Base-by-base conservation (phyloP, 805 yeast species). In the Metschnikowia amazonensis region DNA sequence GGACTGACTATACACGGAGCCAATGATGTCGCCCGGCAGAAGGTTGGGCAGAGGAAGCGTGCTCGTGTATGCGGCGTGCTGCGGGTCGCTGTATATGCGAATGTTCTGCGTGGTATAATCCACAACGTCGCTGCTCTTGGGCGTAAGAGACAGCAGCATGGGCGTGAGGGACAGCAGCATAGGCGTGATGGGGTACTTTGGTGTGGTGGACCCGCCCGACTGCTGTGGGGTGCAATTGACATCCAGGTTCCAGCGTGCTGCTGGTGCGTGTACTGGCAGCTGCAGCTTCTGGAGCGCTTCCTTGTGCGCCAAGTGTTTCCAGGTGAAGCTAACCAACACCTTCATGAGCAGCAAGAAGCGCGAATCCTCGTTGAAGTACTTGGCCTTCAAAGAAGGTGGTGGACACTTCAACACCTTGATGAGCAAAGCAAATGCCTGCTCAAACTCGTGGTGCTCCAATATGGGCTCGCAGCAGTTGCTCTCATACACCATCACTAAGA, bases 371-470 rank as follows among this genome's bases (percentile, higher is more conserved):
- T 63, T 61, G 55, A 70, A 72, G 57, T 73, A 76, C 58, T 73
- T 76, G 42, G 66, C 56, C 56, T 71, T 72, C 49, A 75, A 60
- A 14, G 76, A 67, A 30, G 73, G 70, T 28, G 80, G 80, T 6
- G 75, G 75, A 48, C 70, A 65, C 46, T 70, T 69, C 49, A 71
- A 57, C 24, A 71, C 67, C 54, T 70, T 71, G 34, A 58, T 47
- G 51, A 65, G 61, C 38, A 64, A 61, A 14, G 45, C 33, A 16
- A 54, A 50, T 13, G 51, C 53, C 46, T 7, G 44, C 44, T 47
- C 46, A 9, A 50, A 52, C 40, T 52, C 55, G 17, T 20, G 46
- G 20, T 29, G 11, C 17, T 42, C 13, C 28, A 51, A 36, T 31
- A 51, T 42, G n/a, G 41, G 18, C 9, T 45, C 49, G 8, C 23